phyloP scores from a whole-genome alignment of 1,284 basidiomycete genomes.

The Ustilago hordei region DNA sequence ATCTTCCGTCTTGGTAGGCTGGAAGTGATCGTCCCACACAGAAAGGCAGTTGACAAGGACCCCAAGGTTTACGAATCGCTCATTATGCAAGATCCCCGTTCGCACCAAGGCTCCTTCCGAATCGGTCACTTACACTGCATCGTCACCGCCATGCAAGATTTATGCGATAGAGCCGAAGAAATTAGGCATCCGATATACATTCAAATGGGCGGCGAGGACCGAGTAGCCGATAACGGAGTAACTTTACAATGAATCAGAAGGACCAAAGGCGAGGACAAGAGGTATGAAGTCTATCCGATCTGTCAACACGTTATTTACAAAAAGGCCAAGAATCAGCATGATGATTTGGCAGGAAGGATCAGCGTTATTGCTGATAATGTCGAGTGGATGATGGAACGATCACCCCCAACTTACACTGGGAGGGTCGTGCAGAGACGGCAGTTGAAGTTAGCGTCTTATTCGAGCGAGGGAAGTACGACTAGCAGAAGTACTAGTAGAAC shows the following conservation, averaged over 20 bases:
- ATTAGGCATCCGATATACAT: conserved; percentile 60
- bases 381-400: conserved; percentile 63
- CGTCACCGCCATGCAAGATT: conserved; percentile 44
- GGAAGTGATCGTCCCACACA: conserved; percentile 65
- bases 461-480: conserved; percentile 29
- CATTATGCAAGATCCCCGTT: conserved; percentile 62
- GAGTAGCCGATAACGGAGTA: conserved; percentile 49
- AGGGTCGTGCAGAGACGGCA: conserved; percentile 21
- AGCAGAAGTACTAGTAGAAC: conserved; percentile 30
- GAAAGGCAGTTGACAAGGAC: conserved; percentile 64
- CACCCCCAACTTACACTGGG: conserved; percentile 26
- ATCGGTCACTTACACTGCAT: conserved; percentile 61
- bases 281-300: conserved; percentile 63
- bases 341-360: conserved; percentile 63
- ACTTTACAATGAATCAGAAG: conserved; percentile 48
- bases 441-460: conserved; percentile 33
- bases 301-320: conserved; percentile 68
- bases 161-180: conserved; percentile 33
- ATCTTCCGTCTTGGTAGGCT: conserved; percentile 43
- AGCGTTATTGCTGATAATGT: conserved; percentile 66
- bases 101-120: conserved; percentile 65
- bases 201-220: conserved; percentile 64
- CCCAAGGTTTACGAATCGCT: conserved; percentile 66
- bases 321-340: conserved; percentile 66
- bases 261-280: conserved; percentile 46